Conservation (phyloP, 805 yeast genomes). For the Debaryomyces prosopidis region DNA sequence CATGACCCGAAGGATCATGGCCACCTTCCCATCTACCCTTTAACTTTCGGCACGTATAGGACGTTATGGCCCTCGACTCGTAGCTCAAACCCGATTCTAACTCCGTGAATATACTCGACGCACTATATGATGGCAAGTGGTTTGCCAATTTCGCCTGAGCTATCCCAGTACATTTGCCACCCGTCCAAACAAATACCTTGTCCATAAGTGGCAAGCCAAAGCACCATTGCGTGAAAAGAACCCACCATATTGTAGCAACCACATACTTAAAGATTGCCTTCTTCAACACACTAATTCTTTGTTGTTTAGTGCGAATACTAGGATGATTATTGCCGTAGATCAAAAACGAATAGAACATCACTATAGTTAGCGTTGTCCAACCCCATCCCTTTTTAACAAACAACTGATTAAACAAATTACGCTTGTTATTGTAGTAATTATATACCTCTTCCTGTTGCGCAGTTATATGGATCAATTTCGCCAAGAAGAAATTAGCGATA, state of each 20-base stretch:
- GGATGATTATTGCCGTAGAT: constrained; percentile 8
- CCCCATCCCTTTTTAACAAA: constrained; percentile 93
- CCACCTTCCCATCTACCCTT: constrained; percentile 80
- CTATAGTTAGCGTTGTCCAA: constrained; percentile 61
- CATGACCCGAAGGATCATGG: constrained; percentile 95
- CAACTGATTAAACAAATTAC: constrained; percentile 64
- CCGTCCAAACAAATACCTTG: constrained; percentile 71
- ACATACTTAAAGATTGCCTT: constrained; percentile 43
- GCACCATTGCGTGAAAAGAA: constrained; percentile 82
- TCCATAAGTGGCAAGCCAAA: constrained; percentile 90
- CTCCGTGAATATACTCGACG: not conserved
- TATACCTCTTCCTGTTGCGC: constrained; percentile 48
- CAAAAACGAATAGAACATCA: constrained; percentile 24
- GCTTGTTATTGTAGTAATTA: constrained; percentile 59
- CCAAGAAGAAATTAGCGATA: constrained; percentile 44
- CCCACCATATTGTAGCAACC: constrained; percentile 77
- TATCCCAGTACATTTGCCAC: constrained; percentile 67
- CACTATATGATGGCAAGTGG: not conserved
- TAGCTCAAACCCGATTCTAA: constrained; percentile 1
- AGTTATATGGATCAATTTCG: constrained; percentile 48
- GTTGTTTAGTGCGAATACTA: constrained; percentile 3
- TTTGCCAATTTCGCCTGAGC: not conserved
- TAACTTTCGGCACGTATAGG: constrained; percentile 38
- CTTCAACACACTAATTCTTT: constrained; percentile 7
- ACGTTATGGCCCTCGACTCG: constrained; percentile 24